Conservation (phyloP, 2,329 filamentous ascomycete species). For the Ascosphaera aggregata region DNA sequence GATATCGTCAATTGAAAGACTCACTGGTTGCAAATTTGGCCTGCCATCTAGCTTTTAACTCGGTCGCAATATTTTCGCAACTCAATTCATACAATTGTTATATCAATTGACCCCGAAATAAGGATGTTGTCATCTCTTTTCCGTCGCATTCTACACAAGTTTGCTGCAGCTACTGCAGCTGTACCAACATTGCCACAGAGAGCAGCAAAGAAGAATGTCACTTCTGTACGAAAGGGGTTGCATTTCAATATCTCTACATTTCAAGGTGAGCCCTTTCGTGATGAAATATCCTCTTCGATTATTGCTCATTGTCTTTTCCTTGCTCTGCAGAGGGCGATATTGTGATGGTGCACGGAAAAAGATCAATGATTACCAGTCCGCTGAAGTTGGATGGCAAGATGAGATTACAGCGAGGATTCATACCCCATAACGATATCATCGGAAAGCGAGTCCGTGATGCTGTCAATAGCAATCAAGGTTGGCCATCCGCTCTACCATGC, state of each 20-base stretch:
- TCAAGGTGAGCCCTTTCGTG: slow-evolving; percentile 10
- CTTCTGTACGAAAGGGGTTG: no score
- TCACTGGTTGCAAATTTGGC: no score
- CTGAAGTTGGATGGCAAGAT: slow-evolving; percentile 16
- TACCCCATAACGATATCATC: slow-evolving; percentile 34
- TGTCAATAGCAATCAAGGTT: slow-evolving; percentile 32
- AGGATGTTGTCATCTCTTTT: no score
- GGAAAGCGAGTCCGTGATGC: slow-evolving; percentile 35
- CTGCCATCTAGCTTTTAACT: no score
- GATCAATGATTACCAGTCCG: slow-evolving; percentile 19
- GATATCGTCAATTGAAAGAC: no score
- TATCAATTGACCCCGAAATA: no score
- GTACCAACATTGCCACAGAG: slow-evolving; percentile 4
- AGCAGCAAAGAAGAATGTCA: slow-evolving; percentile 12
- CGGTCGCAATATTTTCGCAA: no score
- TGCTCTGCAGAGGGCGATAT: slow-evolving; percentile 19
- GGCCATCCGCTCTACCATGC: no score
- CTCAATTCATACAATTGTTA: no score
- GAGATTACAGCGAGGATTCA: slow-evolving; percentile 13
- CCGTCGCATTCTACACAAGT: slow-evolving; percentile 2
- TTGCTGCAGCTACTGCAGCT: neutral
- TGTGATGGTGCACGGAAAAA: slow-evolving; percentile 17
- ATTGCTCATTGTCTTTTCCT: neutral
- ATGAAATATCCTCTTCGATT: neutral
- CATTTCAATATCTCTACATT: slow-evolving; percentile 18